Evolutionary conservation across 2,329 filamentous ascomycete genomes (phyloP).

Genomic region (Stachybotrys chartarum): DNA sequence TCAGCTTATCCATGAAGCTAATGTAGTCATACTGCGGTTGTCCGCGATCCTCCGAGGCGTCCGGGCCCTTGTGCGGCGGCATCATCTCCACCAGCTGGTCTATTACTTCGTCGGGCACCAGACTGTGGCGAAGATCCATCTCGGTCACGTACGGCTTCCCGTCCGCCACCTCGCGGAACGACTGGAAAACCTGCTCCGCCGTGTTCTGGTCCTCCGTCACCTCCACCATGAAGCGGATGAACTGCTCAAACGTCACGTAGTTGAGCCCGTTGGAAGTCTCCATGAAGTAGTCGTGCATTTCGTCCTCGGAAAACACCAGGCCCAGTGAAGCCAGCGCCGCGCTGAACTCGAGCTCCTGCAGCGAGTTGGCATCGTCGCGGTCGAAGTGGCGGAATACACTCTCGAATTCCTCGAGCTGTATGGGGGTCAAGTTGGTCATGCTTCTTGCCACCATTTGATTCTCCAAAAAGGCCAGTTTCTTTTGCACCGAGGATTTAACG

Average conservation of each 20-base stretch:
- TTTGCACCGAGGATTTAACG: conserved; percentile 85
- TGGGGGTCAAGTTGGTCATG: conserved; percentile 98
- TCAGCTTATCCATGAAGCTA: conserved; percentile 88
- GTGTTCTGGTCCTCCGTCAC: conserved; percentile 99
- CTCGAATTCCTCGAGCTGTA: conserved; percentile 97
- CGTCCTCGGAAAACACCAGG: conserved; percentile 91
- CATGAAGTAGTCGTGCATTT: conserved; percentile 94
- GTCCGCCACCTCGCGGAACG: conserved; percentile 93
- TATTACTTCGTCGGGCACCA: conserved; percentile 96
- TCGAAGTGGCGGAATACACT: conserved; percentile 98
- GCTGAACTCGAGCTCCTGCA: conserved; percentile 92
- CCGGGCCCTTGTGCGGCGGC: conserved; percentile 75
- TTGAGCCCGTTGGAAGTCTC: conserved; percentile 75
- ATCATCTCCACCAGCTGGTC: conserved; percentile 85
- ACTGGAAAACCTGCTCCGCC: conserved; percentile 96
- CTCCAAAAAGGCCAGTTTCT: conserved; percentile 93
- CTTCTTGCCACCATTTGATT: conserved; percentile 97
- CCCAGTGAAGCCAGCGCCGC: conserved; percentile 92
- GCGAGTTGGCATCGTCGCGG: conserved; percentile 79
- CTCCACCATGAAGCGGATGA: conserved; percentile 98
- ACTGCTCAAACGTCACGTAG: conserved; percentile 93
- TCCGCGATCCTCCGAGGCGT: conserved; percentile 77
- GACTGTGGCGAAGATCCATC: conserved; percentile 87
- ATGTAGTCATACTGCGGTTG: conserved; percentile 93
- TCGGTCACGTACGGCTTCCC: conserved; percentile 99